Conservation (phyloP, 1,284 basidiomycete genomes). For the Ceratobasidium sp. region DNA sequence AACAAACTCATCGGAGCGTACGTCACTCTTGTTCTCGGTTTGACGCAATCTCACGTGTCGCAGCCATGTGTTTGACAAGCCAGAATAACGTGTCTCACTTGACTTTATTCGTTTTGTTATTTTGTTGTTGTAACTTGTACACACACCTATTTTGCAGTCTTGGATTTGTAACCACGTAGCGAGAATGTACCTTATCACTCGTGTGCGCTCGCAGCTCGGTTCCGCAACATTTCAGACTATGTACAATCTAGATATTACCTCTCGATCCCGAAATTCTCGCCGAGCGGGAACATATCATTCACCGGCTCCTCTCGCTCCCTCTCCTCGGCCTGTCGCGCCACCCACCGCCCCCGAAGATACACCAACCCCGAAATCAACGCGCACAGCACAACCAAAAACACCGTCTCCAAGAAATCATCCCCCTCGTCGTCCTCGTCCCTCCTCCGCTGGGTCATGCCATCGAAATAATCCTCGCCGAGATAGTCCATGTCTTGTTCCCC, state of each 20-base stretch:
- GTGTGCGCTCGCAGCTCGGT: background rate
- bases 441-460: conserved; percentile 61
- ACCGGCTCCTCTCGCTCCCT: background rate
- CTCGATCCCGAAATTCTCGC: conserved; percentile 32
- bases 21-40: conserved; percentile 47
- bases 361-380: conserved; percentile 69
- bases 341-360: conserved; percentile 72
- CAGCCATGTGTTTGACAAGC: background rate
- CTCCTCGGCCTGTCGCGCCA: conserved; percentile 48
- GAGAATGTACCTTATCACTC: background rate
- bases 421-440: conserved; percentile 58
- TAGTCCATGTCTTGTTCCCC: conserved; percentile 71
- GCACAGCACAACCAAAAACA: conserved; percentile 70
- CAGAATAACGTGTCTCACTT: background rate
- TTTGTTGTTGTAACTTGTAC: background rate
- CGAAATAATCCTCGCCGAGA: conserved; percentile 54
- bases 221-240: background rate
- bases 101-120: background rate
- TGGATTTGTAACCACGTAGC: background rate
- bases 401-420: conserved; percentile 74
- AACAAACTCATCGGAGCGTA: conserved; percentile 80
- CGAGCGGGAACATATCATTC: conserved; percentile 28
- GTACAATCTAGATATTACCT: background rate
- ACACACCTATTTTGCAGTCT: background rate
- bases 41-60: background rate